phyloP scores from a whole-genome alignment of 2,329 filamentous ascomycete species.

The Aspergillus caelatus region DNA sequence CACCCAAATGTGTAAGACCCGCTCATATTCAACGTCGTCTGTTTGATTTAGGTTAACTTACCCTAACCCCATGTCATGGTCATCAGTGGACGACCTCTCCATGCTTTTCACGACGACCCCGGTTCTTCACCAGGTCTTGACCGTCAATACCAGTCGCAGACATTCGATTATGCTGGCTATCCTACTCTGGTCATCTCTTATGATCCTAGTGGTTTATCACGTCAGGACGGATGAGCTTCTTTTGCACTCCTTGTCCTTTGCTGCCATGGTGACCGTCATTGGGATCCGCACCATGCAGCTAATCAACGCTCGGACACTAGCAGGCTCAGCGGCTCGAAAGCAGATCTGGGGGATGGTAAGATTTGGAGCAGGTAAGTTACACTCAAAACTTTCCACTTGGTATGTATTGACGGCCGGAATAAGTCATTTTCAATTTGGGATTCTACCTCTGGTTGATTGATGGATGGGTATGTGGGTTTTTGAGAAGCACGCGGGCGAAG shows the following conservation, averaged over 20 bases:
- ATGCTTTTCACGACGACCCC: constrained; percentile 28
- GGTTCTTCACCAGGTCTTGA: constrained; percentile 24
- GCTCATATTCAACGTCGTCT: not conserved
- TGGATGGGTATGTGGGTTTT: constrained; percentile 22
- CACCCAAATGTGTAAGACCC: constrained; percentile 30
- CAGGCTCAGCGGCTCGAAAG: constrained; percentile 11
- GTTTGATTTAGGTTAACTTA: not conserved
- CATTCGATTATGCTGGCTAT: constrained; percentile 11
- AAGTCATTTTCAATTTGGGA: constrained; percentile 24
- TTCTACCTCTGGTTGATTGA: constrained; percentile 31
- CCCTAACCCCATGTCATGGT: not conserved
- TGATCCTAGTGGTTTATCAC: constrained; percentile 16
- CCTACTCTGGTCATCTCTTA: constrained; percentile 4
- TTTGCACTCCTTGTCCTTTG: constrained; percentile 21
- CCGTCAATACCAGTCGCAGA: constrained; percentile 14
- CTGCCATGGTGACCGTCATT: constrained; percentile 16
- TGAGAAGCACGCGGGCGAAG: constrained; percentile 20
- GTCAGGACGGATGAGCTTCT: constrained; percentile 23
- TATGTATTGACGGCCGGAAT: not conserved
- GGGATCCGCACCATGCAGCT: constrained; percentile 20
- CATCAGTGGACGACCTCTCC: constrained; percentile 26
- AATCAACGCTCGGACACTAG: constrained; percentile 12
- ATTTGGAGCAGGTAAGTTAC: constrained; percentile 20
- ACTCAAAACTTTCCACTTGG: not conserved
- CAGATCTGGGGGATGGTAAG: constrained; percentile 24